Conservation (phyloP, 2,329 filamentous ascomycete genomes). For the Aspergillus pseudoglaucus region DNA sequence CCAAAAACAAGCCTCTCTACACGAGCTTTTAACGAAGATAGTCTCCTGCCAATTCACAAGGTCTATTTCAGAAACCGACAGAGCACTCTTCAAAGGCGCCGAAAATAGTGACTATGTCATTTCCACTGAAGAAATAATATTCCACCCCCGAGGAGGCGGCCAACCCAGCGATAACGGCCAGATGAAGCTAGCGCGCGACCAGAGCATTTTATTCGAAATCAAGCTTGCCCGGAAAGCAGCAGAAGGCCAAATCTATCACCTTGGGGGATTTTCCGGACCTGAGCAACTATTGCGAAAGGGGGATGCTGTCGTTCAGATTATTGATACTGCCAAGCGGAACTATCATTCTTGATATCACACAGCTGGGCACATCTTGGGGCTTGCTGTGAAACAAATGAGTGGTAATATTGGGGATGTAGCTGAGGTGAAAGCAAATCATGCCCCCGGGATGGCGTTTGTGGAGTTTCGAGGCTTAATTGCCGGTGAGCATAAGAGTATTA, state of each 20-base stretch:
- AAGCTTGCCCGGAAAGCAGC: slow-evolving; percentile 19
- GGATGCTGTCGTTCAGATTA: slow-evolving; percentile 15
- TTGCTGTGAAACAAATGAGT: slow-evolving; percentile 21
- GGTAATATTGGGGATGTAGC: slow-evolving; percentile 14
- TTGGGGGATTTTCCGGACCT: slow-evolving; percentile 8
- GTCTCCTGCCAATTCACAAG: slow-evolving; percentile 14
- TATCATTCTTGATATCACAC: slow-evolving; percentile 26
- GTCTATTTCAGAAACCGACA: slow-evolving; percentile 15
- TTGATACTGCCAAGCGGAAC: slow-evolving; percentile 19
- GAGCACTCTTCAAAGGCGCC: slow-evolving; percentile 14
- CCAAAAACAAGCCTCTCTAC: slow-evolving; percentile 17
- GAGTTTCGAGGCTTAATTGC: slow-evolving; percentile 24
- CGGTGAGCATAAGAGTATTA: slow-evolving; percentile 21
- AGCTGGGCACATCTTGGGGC: slow-evolving; percentile 23
- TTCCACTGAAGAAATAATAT: slow-evolving; percentile 19
- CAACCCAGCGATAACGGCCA: slow-evolving; percentile 23
- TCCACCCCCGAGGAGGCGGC: slow-evolving; percentile 23
- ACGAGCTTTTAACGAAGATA: slow-evolving; percentile 14
- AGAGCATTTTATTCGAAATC: slow-evolving; percentile 13
- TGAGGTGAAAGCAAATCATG: slow-evolving; percentile 26
- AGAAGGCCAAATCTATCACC: slow-evolving; percentile 20
- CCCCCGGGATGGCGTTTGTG: slow-evolving; percentile 20
- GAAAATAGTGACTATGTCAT: slow-evolving; percentile 13
- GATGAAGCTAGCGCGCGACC: slow-evolving; percentile 2
- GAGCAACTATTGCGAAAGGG: slow-evolving; percentile 7